Base-by-base conservation (phyloP, 1,284 basidiomycete species). In the Moesziomyces sp. region DNA sequence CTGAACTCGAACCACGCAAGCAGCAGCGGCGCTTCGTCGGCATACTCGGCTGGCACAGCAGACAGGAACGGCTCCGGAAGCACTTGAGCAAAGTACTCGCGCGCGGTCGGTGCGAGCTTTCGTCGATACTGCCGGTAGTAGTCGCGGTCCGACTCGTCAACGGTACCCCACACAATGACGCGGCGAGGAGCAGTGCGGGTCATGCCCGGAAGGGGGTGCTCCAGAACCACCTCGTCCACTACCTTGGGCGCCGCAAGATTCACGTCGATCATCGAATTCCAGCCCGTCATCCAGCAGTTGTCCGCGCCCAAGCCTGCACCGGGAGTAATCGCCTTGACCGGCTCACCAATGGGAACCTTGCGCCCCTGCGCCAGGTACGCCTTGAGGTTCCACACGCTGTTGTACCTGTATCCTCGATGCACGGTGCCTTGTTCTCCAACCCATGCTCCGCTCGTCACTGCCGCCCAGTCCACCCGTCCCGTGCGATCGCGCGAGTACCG, bases 271-370 rank as follows among this genome's bases (percentile, higher is more conserved):
- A 63, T 26, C 34, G 59, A 63, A 13, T 55, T 46, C 70, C 70
- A 73, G 1, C 70, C 70, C 16, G 70, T 73, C 64, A 73, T 60
- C 70, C 70, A 73, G 21, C 70, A 73, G 18, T 59, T 57, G 1
- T 51, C 64, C 44, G 23, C 26, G 0, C 64, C 70, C 46, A 63
- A 26, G 3, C 40, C 54, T 1, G 56, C 60, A 21, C 70, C 70
- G 0, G 70, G 70, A 8, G 70, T 73, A 18, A 73, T 73, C 9
- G 70, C 70, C 46, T 67, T 67, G 19, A 73, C 54, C 38, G 70
- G 70, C 14, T 67, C 60, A 2, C 70, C 70, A 26, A 73, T 73
- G 14, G 70, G 21, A 40, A 73, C 70, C 35, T 67, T 67, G 38
- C 70, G 55, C 1, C 70, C 70, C 46, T 73, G 59, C 8, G 60